These are phyloP conservation scores for Metschnikowia peoriensis DNA, from an alignment of 805 yeast species.

Conservation along the genomic window DNA sequence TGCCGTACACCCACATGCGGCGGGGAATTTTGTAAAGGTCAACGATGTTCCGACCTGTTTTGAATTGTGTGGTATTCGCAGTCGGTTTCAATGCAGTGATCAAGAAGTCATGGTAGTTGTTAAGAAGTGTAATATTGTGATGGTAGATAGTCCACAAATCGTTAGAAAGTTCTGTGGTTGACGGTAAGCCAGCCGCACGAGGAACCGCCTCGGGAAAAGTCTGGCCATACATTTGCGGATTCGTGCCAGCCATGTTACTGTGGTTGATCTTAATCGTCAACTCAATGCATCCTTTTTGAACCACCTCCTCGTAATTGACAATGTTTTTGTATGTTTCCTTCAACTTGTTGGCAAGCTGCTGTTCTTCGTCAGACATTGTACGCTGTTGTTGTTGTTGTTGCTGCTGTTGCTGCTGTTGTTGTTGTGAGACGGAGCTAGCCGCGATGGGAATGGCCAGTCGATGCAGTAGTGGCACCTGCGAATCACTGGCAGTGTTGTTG, in stretches of 20 bases:
- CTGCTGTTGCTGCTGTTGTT: slow-evolving; percentile 8
- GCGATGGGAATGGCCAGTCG: slow-evolving; percentile 15
- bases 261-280: slow-evolving; percentile 49
- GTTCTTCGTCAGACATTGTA: slow-evolving; percentile 57
- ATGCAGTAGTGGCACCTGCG: slow-evolving; percentile 12
- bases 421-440: neutral
- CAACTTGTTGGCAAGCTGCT: slow-evolving; percentile 62
- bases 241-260: slow-evolving; percentile 32
- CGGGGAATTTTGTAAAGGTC: slow-evolving; percentile 76
- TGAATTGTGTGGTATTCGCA: slow-evolving; percentile 49
- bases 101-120: slow-evolving; percentile 69
- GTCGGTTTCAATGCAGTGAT: slow-evolving; percentile 68
- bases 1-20: slow-evolving; percentile 83
- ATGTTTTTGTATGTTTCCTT: slow-evolving; percentile 75
- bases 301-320: slow-evolving; percentile 62
- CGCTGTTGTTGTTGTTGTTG: slow-evolving; percentile 19
- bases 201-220: slow-evolving; percentile 13
- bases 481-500: slow-evolving; percentile 6
- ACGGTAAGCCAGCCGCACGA: slow-evolving; percentile 22
- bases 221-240: slow-evolving; percentile 25
- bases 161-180: slow-evolving; percentile 50
- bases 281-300: slow-evolving; percentile 67
- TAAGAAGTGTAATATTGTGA: slow-evolving; percentile 61
- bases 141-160: slow-evolving; percentile 73
- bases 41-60: slow-evolving; percentile 74